Evolutionary conservation across 2,329 filamentous ascomycete species (phyloP), one percentile per base, ranked within the genome.

Genomic region (Aaosphaeria pasadenensis): DNA sequence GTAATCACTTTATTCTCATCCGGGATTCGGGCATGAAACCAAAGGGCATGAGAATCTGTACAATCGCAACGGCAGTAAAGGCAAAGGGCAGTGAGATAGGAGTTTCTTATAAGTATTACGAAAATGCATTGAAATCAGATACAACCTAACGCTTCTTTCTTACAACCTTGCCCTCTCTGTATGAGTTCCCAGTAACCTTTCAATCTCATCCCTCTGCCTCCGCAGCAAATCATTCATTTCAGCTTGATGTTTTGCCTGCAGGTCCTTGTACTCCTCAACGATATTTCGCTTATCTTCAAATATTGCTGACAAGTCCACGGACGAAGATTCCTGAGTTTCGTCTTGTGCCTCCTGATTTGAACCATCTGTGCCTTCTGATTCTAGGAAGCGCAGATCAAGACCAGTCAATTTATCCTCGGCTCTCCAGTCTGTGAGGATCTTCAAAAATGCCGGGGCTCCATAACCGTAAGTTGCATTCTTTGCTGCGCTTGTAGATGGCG

Each of bases 381-480:
- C 36, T n/a, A 41, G 5, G 3, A 11, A 41, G 17, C n/a, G 43
- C 30, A 66, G 42, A 43, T 70, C 60, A 43, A 72, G 44, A 48
- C 69, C 70, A 7, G 55, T 57, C 42, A 71, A 36, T 9, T 55
- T 51, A 5, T 57, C 65, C 30, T 59, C 50, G 17, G 49, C 49
- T 33, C 63, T 56, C 69, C 67, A 73, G 4, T 57, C 57, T 31
- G 58, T 59, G 6, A 73, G n/a, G 5, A 66, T 51, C 44, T 62
- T 62, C 5, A 62, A 49, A 43, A 67, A 71, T 6, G 62, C 63
- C 30, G 51, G 58, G 28, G 64, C 63, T 0, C 68, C 68, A 38
- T 56, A 48, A 2, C 52, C 57, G 56, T 65, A 72, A 5, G 52
- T 57, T 4, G 57, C 58, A 39, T 60, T 63, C 45, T 60, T 57